phyloP scores from a whole-genome alignment of 768 basidiomycete genomes.

The Naematelia encephala region DNA sequence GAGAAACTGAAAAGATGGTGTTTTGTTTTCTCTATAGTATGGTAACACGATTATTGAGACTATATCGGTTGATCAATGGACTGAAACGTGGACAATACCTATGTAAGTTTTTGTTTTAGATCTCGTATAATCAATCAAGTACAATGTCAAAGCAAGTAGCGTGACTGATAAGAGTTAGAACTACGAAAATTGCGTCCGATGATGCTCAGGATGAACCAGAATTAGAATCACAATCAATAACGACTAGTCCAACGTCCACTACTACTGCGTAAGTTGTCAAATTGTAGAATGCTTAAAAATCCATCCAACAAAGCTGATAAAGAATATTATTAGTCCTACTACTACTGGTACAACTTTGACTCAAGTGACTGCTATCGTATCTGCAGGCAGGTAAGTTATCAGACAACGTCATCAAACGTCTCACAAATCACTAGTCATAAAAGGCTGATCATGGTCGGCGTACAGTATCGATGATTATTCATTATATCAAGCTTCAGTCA shows the following conservation, averaged over 20 bases:
- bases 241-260: background rate
- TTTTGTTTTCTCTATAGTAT: slow-evolving; percentile 1
- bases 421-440: background rate
- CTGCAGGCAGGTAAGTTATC: background rate
- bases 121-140: no score
- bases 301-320: background rate
- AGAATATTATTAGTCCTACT: background rate
- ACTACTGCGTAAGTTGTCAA: background rate
- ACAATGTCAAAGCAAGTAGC: no score
- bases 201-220: no score
- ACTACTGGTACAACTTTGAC: background rate
- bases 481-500: slow-evolving; percentile 6
- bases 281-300: background rate
- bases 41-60: slow-evolving; percentile 7
- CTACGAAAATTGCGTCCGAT: no score
- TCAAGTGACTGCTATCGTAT: background rate
- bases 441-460: background rate
- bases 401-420: background rate
- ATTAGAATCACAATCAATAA: no score
- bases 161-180: no score
- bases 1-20: background rate
- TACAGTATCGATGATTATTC: slow-evolving; percentile 6
- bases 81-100: slow-evolving; percentile 4
- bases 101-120: no score
- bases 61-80: slow-evolving; percentile 4